phyloP scores from a whole-genome alignment of 441 rosid genomes.

The Euphorbia schlechtendalii region DNA sequence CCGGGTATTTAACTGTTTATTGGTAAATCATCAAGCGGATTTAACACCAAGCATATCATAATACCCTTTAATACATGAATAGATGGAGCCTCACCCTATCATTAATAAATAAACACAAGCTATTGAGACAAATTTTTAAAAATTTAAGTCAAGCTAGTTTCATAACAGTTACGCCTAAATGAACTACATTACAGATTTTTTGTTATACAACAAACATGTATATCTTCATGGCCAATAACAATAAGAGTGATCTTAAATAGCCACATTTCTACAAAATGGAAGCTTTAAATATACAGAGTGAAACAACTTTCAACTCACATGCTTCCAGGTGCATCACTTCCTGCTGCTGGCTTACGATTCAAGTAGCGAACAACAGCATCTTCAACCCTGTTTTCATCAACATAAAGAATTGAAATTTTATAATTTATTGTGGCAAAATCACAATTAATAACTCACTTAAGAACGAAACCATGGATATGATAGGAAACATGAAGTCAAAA shows the following conservation, averaged over 20 bases:
- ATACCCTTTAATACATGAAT: not conserved
- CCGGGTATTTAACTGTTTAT: too few species aligned
- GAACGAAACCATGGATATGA: not conserved
- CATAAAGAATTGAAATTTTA: not conserved
- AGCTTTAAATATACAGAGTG: constrained; percentile 22
- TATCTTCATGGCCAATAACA: constrained; percentile 11
- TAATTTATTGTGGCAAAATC: too few species aligned
- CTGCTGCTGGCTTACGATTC: constrained; percentile 82
- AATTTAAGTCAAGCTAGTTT: constrained; percentile 13
- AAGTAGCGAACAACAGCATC: constrained; percentile 93
- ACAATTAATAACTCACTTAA: not conserved
- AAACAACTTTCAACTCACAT: constrained; percentile 29
- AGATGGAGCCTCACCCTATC: not conserved
- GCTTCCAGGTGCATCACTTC: constrained; percentile 78
- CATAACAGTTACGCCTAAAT: constrained; percentile 17
- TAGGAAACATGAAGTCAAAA: not conserved
- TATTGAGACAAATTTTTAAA: not conserved
- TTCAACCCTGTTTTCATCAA: constrained; percentile 64
- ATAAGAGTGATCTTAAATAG: constrained; percentile 12
- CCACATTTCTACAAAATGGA: constrained; percentile 14
- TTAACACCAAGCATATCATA: too few species aligned
- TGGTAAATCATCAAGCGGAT: too few species aligned
- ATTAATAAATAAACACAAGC: not conserved
- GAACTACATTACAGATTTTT: constrained; percentile 18
- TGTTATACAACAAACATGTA: constrained; percentile 14